A percentile compares a stretch with the other conserved stretches of the same genome.
Evolutionary conservation across 2,329 filamentous ascomycete genomes (phyloP).

Genomic region (Fusarium pseudonygamai): DNA sequence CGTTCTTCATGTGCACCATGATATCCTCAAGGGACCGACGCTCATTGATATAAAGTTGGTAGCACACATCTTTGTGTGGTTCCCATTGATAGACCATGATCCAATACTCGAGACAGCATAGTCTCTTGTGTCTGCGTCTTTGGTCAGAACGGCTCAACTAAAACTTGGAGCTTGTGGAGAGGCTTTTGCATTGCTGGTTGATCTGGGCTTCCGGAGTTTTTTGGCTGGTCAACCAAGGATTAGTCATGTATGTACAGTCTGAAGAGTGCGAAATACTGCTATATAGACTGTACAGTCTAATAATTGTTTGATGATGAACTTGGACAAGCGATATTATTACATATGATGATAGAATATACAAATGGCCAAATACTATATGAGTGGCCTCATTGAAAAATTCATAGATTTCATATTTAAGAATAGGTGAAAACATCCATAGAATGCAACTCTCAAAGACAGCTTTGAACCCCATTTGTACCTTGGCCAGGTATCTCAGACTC

Average conservation of each 20-base stretch:
- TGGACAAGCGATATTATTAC: not conserved
- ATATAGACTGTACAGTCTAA: not conserved
- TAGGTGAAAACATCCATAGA: not conserved
- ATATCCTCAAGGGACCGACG: conserved; percentile 78
- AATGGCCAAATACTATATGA: fast-evolving
- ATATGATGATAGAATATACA: not conserved
- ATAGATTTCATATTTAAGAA: not conserved
- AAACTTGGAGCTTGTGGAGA: conserved; percentile 36
- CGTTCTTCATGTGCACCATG: conserved; percentile 73
- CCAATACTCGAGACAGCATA: conserved; percentile 22
- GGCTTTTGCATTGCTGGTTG: conserved; percentile 43
- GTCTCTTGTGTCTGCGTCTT: conserved; percentile 36
- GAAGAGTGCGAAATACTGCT: not conserved
- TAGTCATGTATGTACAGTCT: conserved; percentile 2
- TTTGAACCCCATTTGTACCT: not conserved
- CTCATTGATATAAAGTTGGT: conserved; percentile 79
- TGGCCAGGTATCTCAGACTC: not conserved
- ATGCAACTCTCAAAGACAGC: not conserved
- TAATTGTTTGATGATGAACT: not conserved
- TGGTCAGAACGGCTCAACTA: conserved; percentile 37
- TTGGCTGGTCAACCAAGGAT: conserved; percentile 3
- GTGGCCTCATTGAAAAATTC: fast-evolving
- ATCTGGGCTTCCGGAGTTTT: conserved; percentile 36
- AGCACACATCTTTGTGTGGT: conserved; percentile 53
- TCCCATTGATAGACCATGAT: conserved; percentile 61